A percentile compares a stretch with the other conserved stretches of the same genome.
phyloP scores from a whole-genome alignment of 441 rosid genomes.

The Bruguiera hainesii region DNA sequence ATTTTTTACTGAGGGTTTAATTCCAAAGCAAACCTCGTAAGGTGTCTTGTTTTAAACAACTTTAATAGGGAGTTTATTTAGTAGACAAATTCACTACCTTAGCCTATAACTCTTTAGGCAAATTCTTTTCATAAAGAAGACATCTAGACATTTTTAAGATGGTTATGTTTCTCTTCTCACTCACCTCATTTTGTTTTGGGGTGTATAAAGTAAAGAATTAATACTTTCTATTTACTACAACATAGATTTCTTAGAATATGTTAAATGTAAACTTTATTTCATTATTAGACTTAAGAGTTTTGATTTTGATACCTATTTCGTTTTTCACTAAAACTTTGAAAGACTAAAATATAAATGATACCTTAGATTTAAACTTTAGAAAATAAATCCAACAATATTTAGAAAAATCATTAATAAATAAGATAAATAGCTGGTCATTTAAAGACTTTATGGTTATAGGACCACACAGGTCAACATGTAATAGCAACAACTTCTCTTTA shows the following conservation, averaged over 20 bases:
- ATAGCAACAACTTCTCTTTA: not conserved
- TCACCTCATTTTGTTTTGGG: not conserved
- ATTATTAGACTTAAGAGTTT: not conserved
- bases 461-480: not conserved
- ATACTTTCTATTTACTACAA: not conserved
- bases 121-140: not conserved
- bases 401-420: not conserved
- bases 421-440: not conserved
- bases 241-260: not conserved
- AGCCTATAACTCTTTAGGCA: not conserved
- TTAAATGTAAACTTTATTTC: not conserved
- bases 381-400: not conserved
- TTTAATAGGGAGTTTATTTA: not conserved
- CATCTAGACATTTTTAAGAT: not conserved
- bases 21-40: not conserved
- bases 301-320: not conserved
- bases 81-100: not conserved
- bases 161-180: not conserved
- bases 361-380: not conserved
- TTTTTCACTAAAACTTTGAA: not conserved
- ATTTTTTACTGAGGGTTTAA: not conserved
- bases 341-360: not conserved
- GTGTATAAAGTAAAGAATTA: not conserved
- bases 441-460: not conserved
- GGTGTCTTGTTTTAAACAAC: not conserved